Evolutionary conservation across 305 asterid genomes (phyloP), one percentile per base, ranked within the genome.

Genomic region (Fraxinus sp.): DNA sequence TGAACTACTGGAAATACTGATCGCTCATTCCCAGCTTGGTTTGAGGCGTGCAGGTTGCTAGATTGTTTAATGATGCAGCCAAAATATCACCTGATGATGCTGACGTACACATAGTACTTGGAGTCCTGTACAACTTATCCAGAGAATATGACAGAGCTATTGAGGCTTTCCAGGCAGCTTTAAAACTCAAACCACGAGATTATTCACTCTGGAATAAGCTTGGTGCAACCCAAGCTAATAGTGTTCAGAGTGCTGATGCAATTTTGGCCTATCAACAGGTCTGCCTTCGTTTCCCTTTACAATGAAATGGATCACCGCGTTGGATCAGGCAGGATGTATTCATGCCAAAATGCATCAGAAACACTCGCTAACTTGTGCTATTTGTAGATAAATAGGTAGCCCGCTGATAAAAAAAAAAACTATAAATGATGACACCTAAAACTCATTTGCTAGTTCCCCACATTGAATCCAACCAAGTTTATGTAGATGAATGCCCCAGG

Each of bases 181-280:
- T 97, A 91, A 89, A 93, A 82, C 98, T 97, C 88, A 97, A 94
- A 86, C 99, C 98, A 35, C 89, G 92, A 79, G 99, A 97, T 89
- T 97, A 95, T 89, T 97, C 99, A 16, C 97, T 97, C 73, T 97
- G 99, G 98, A 97, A 97, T 91, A 95, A 97, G 93, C 97, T 97
- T 76, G 99, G 99, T 77, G 98, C 99, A 75, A 97, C 99, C 84
- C 98, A 97, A 89, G 99, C 99, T 81, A 97, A 97, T 78, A 95
- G 99, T 71, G 90, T 97, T 81, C 98, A 93, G 88, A 97, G 99
- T 86, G 92, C 97, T 76, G 98, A 97, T 90, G 99, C 99, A 78
- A 93, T 97, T 86, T 86, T 81, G 22, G 98, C 99, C 79, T 97
- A 97, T 87, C 99, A 97, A 89, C 96, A 92, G 96, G 99, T 92